A percentile compares a stretch with the other conserved stretches of the same genome.
phyloP scores from a whole-genome alignment of 2,329 filamentous ascomycete species.

The Fusarium tanahbumbuense region DNA sequence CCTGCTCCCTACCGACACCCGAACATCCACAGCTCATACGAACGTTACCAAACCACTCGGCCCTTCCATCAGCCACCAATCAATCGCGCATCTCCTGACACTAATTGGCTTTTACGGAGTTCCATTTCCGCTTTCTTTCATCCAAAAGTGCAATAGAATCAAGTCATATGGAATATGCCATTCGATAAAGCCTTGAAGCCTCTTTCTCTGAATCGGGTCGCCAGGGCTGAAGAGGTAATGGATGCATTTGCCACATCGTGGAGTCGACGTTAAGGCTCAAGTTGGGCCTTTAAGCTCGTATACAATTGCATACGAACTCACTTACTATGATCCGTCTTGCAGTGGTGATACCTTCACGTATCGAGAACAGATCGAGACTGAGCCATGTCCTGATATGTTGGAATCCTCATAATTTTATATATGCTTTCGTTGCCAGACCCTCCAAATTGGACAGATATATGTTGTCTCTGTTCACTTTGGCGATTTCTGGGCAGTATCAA shows the following conservation, averaged over 20 bases:
- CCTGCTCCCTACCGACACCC: not conserved
- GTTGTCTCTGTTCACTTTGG: not conserved
- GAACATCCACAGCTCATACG: not conserved
- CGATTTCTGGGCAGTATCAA: not conserved
- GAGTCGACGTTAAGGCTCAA: not conserved
- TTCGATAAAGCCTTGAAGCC: not conserved
- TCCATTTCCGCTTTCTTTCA: not conserved
- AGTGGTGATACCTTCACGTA: not conserved
- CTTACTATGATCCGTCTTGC: not conserved
- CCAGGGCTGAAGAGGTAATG: not conserved
- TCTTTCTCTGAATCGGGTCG: not conserved
- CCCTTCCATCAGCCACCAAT: not conserved
- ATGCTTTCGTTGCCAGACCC: not conserved
- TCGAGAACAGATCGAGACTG: not conserved
- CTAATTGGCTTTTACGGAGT: not conserved
- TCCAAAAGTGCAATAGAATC: not conserved
- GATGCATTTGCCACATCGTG: not conserved
- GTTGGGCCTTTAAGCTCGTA: not conserved
- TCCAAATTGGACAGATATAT: not conserved
- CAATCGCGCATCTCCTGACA: not conserved
- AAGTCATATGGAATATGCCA: not conserved
- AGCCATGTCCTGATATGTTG: not conserved
- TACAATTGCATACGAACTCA: not conserved
- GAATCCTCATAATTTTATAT: not conserved
- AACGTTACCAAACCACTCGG: not conserved